Conservation (phyloP, 1,139 yeast genomes). For the Taiozyma onychis region DNA sequence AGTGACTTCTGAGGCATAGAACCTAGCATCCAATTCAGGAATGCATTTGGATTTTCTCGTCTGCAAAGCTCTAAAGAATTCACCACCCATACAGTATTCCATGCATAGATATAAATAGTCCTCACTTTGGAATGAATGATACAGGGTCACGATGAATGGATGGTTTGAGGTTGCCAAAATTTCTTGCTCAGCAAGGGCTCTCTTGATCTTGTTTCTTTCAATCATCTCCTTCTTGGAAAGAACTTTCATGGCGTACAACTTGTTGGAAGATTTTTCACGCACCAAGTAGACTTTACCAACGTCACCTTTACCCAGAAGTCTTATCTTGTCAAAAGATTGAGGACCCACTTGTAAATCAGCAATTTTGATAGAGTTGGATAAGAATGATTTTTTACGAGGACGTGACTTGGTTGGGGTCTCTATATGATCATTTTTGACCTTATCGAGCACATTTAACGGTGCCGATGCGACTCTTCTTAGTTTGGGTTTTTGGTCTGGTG, state of each 20-base stretch:
- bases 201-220: slow-evolving; percentile 85
- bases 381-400: slow-evolving; percentile 21
- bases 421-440: slow-evolving; percentile 9
- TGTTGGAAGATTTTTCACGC: slow-evolving; percentile 68
- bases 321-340: slow-evolving; percentile 79
- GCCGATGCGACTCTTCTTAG: slow-evolving; percentile 79
- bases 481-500: slow-evolving; percentile 35
- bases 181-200: slow-evolving; percentile 95
- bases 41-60: slow-evolving; percentile 85
- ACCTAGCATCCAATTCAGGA: slow-evolving; percentile 81
- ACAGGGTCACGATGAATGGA: slow-evolving; percentile 93
- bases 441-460: slow-evolving; percentile 45
- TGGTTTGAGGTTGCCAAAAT: slow-evolving; percentile 93
- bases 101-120: slow-evolving; percentile 91
- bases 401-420: slow-evolving; percentile 13
- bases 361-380: slow-evolving; percentile 21
- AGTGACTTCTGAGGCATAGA: slow-evolving; percentile 95
- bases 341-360: slow-evolving; percentile 54
- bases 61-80: slow-evolving; percentile 93
- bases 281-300: slow-evolving; percentile 96
- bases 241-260: slow-evolving; percentile 89
- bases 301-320: slow-evolving; percentile 91
- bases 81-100: slow-evolving; percentile 99
- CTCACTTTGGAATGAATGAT: slow-evolving; percentile 94
- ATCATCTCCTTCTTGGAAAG: slow-evolving; percentile 90